These are phyloP conservation scores for Phytophthora sojae DNA, from an alignment of 352 stramenopile species.

Conservation along the genomic window DNA sequence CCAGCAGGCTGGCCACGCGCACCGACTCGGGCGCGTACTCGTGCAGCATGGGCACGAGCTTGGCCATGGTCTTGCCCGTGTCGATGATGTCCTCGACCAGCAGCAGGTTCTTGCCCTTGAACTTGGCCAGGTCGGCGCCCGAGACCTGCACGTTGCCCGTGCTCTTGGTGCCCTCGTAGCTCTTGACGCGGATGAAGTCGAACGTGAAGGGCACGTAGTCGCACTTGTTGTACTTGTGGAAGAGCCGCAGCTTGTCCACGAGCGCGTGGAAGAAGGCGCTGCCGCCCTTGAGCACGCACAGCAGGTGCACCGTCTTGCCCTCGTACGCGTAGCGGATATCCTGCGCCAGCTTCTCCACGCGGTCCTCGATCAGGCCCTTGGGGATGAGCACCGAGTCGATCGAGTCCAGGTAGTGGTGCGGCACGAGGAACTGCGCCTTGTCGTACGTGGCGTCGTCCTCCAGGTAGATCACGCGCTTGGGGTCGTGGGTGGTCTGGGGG, in stretches of 20 bases:
- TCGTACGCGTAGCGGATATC: constrained; percentile 92
- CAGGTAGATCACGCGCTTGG: constrained; percentile 63
- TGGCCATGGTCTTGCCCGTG: constrained; percentile 94
- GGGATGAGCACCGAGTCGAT: constrained; percentile 91
- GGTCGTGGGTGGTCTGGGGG: constrained; percentile 16
- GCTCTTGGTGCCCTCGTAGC: constrained; percentile 93
- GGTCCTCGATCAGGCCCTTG: constrained; percentile 90
- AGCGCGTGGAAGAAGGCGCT: constrained; percentile 92
- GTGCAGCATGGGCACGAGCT: constrained; percentile 91
- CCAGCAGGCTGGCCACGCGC: constrained; percentile 92
- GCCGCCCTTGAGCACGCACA: constrained; percentile 93
- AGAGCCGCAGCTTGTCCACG: constrained; percentile 82
- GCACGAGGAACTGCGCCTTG: constrained; percentile 84
- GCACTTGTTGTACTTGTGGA: constrained; percentile 91
- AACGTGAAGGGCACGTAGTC: constrained; percentile 93
- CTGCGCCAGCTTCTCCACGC: constrained; percentile 92
- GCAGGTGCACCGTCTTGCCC: constrained; percentile 90
- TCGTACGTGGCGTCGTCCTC: constrained; percentile 65
- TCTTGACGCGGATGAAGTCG: constrained; percentile 96
- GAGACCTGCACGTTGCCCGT: constrained; percentile 94
- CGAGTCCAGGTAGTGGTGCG: constrained; percentile 82
- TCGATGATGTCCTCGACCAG: constrained; percentile 99
- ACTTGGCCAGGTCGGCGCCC: constrained; percentile 84
- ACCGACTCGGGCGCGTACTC: constrained; percentile 85
- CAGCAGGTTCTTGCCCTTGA: constrained; percentile 93